These are phyloP conservation scores for Rubroboletus satanas DNA, from an alignment of 768 basidiomycete species.

Conservation along the genomic window DNA sequence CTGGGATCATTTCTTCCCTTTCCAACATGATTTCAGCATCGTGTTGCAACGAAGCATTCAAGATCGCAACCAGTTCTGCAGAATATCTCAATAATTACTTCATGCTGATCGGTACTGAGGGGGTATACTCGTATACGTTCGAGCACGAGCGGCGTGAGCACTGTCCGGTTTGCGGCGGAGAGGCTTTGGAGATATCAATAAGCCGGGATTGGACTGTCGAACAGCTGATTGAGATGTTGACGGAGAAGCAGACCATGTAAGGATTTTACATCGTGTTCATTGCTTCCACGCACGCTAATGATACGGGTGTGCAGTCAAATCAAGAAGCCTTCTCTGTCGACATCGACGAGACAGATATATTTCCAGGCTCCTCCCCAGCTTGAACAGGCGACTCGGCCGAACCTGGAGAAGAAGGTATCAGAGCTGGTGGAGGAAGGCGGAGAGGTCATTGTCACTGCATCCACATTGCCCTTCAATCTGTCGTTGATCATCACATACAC, in stretches of 20 bases:
- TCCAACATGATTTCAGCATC: constrained; percentile 53
- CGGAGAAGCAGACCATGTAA: constrained; percentile 88
- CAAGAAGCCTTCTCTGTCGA: constrained; percentile 90
- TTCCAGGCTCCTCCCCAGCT: constrained; percentile 92
- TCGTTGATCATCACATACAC: constrained; percentile 60
- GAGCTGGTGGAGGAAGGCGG: constrained; percentile 77
- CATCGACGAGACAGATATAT: constrained; percentile 74
- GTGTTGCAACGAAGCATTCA: constrained; percentile 99
- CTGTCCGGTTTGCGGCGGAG: constrained; percentile 97
- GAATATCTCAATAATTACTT: constrained; percentile 97
- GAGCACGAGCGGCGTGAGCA: constrained; percentile 89
- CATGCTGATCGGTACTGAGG: constrained; percentile 96
- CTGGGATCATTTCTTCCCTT: neutral
- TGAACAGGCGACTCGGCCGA: constrained; percentile 84
- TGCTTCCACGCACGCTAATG: neutral
- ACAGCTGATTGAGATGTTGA: constrained; percentile 79
- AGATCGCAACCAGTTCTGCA: constrained; percentile 93
- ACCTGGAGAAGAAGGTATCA: constrained; percentile 79
- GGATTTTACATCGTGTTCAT: constrained; percentile 28
- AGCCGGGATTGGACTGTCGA: constrained; percentile 77
- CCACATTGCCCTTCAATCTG: constrained; percentile 82
- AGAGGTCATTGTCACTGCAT: constrained; percentile 86
- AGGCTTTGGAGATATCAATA: constrained; percentile 71
- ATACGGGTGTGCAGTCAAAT: constrained; percentile 65
- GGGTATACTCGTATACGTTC: constrained; percentile 96